These are phyloP conservation scores for Teratosphaeria viscida DNA, from an alignment of 2,329 filamentous ascomycete genomes.

Conservation along the genomic window DNA sequence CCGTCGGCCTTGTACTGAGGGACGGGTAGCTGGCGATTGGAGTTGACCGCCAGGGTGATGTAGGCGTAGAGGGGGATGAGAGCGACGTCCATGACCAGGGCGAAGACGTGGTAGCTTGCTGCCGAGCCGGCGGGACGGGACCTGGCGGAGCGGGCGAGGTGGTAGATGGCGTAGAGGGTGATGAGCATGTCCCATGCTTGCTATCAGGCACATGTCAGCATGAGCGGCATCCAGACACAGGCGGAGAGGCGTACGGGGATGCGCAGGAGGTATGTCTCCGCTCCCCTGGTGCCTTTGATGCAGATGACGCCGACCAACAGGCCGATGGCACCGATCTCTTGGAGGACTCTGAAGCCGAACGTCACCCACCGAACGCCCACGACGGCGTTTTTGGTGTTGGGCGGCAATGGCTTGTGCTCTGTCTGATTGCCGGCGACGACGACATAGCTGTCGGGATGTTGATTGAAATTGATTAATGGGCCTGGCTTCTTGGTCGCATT, in stretches of 20 bases:
- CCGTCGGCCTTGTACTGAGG: conserved; percentile 2
- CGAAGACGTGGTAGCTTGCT: conserved; percentile 81
- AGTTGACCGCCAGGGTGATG: conserved; percentile 44
- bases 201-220: conserved; percentile 57
- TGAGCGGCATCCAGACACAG: conserved; percentile 54
- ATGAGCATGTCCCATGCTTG: conserved; percentile 64
- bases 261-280: conserved; percentile 17
- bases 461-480: conserved; percentile 71
- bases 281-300: conserved; percentile 39
- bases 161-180: conserved; percentile 66
- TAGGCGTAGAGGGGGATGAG: conserved; percentile 55
- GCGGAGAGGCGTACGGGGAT: conserved; percentile 17
- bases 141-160: conserved; percentile 60
- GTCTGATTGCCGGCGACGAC: conserved; percentile 53
- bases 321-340: conserved; percentile 59
- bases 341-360: conserved; percentile 54
- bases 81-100: conserved; percentile 59
- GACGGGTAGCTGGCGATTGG: conserved; percentile 26
- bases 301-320: conserved; percentile 67
- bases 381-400: conserved; percentile 59
- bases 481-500: conserved; percentile 58
- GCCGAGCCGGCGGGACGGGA: conserved; percentile 68
- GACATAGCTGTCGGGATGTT: conserved; percentile 68
- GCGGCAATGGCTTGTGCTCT: conserved; percentile 56
- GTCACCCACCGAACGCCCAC: conserved; percentile 59